These are phyloP conservation scores for Rhododendron molle DNA, from an alignment of 148 eudicot genomes.

Conservation along the genomic window DNA sequence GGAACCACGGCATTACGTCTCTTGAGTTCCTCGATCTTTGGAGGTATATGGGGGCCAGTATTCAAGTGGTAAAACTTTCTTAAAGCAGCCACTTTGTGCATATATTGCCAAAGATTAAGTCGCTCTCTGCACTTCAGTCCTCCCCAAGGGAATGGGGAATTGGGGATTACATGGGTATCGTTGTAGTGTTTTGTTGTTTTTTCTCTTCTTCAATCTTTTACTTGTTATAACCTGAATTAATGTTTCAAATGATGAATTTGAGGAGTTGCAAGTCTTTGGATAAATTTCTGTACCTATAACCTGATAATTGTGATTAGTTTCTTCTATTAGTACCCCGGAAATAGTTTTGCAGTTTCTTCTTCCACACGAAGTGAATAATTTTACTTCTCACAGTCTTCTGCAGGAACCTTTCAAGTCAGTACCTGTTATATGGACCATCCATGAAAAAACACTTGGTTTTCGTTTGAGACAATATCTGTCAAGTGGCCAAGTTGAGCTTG, in stretches of 20 bases:
- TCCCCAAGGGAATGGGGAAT: not conserved
- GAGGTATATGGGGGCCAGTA: too few relatives aligned
- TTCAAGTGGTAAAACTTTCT: too few relatives aligned
- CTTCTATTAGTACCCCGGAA: not conserved
- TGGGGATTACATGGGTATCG: not conserved
- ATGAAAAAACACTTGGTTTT: conserved; percentile 49
- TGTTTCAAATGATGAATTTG: not conserved
- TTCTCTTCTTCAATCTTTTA: not conserved
- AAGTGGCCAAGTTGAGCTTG: conserved; percentile 43
- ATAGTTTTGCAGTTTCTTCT: not conserved
- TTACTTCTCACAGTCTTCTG: conserved; percentile 63
- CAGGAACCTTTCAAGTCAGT: conserved; percentile 60
- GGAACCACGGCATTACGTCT: too few relatives aligned
- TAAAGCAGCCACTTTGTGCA: not conserved
- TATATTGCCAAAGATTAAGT: not conserved
- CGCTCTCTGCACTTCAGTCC: not conserved
- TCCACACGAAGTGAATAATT: conserved; percentile 25
- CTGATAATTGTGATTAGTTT: not conserved
- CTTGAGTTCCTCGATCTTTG: too few relatives aligned
- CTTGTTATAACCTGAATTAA: not conserved
- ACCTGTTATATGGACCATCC: conserved; percentile 54
- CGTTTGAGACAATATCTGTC: conserved; percentile 44
- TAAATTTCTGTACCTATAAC: not conserved
- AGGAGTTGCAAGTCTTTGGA: not conserved
- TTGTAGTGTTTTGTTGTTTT: not conserved